Evolutionary conservation across 495 filamentous ascomycete species (phyloP).

Genomic region (Xylaria palmicola): DNA sequence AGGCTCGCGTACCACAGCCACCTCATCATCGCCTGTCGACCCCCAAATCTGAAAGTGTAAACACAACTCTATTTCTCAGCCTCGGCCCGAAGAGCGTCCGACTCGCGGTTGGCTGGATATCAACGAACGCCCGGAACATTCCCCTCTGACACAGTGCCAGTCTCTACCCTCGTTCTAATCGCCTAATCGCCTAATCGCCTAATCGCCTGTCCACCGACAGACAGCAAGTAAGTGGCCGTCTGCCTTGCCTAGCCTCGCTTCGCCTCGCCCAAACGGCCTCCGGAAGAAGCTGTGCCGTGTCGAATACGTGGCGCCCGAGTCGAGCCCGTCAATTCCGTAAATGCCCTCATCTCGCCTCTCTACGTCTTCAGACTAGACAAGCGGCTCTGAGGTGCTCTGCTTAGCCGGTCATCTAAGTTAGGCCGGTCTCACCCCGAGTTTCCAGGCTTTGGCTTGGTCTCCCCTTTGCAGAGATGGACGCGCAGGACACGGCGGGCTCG

Average conservation of each 20-base stretch:
- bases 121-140: neutral
- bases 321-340: neutral
- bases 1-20: neutral
- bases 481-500: neutral
- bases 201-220: neutral
- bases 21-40: neutral
- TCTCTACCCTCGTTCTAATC: no score
- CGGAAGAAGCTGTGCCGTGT: neutral
- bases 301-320: neutral
- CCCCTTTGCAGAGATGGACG: neutral
- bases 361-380: neutral
- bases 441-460: neutral
- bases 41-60: no score
- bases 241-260: no score
- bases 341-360: neutral
- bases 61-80: neutral
- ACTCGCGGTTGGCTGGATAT: neutral
- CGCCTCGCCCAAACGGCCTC: neutral
- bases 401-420: no score
- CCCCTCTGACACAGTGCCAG: no score
- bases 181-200: no score
- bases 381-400: neutral
- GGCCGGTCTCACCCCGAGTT: no score
- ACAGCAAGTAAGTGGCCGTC: neutral
- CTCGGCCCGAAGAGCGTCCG: neutral